phyloP scores from a whole-genome alignment of 129 eudicot species.

The Oenanthe sinensis region DNA sequence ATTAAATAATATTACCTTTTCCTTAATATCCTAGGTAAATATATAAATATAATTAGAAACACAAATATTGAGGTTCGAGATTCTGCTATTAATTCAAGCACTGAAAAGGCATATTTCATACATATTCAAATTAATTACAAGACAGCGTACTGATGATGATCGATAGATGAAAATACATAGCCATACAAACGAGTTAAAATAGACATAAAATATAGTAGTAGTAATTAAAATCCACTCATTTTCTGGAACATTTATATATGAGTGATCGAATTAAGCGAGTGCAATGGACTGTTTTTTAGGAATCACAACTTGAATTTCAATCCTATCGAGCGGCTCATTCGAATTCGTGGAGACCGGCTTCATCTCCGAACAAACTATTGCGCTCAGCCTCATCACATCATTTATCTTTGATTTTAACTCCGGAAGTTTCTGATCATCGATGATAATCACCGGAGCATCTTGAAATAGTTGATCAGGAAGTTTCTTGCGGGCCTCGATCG shows the following conservation, averaged over 20 bases:
- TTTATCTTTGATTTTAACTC: constrained; percentile 22
- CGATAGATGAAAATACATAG: neutral
- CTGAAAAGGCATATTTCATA: neutral
- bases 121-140: neutral
- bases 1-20: no score
- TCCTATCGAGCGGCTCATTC: neutral
- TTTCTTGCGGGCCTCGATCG: constrained; percentile 6
- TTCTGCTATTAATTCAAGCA: neutral
- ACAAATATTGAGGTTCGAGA: no score
- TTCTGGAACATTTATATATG: no score
- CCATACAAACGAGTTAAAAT: neutral
- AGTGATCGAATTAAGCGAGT: neutral
- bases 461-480: constrained; percentile 5
- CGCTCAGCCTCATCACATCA: constrained; percentile 34
- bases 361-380: constrained; percentile 22
- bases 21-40: no score
- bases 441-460: neutral
- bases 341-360: constrained; percentile 1
- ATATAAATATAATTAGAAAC: no score
- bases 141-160: neutral
- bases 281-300: constrained; percentile 4
- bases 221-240: neutral
- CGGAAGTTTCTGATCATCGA: constrained; percentile 11
- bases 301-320: neutral
- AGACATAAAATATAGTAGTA: no score